Conservation (phyloP, 805 yeast genomes). For the Lipomyces yamanashiensis region DNA sequence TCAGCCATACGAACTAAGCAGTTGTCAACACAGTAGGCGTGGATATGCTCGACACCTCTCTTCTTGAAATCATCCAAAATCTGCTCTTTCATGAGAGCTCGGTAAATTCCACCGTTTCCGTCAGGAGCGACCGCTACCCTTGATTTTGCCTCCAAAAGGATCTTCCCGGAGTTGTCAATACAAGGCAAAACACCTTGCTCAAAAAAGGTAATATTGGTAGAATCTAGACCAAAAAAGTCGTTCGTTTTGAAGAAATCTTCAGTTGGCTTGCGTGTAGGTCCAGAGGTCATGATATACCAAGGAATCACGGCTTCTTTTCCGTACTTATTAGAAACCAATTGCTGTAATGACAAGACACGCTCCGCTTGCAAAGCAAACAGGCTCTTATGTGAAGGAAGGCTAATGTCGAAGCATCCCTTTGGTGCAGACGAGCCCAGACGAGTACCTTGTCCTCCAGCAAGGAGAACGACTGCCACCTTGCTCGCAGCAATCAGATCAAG, state of each 20-base stretch:
- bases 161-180: slow-evolving; percentile 70
- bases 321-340: slow-evolving; percentile 51
- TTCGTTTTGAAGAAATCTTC: slow-evolving; percentile 67
- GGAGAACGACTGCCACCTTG: slow-evolving; percentile 83
- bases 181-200: slow-evolving; percentile 97
- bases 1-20: slow-evolving; percentile 90
- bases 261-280: slow-evolving; percentile 78
- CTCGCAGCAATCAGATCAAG: slow-evolving; percentile 66
- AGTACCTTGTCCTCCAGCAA: slow-evolving; percentile 99
- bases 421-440: slow-evolving; percentile 88
- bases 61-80: slow-evolving; percentile 67
- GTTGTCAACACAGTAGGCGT: slow-evolving; percentile 97
- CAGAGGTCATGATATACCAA: slow-evolving; percentile 96
- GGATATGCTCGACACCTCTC: slow-evolving; percentile 83
- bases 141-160: slow-evolving; percentile 62
- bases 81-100: slow-evolving; percentile 69
- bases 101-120: slow-evolving; percentile 96
- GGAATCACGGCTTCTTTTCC: slow-evolving; percentile 51
- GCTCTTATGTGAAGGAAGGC: slow-evolving; percentile 80
- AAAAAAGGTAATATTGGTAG: slow-evolving; percentile 71
- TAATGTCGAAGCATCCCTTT: slow-evolving; percentile 91
- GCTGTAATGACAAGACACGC: slow-evolving; percentile 67
- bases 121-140: slow-evolving; percentile 86
- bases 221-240: slow-evolving; percentile 70
- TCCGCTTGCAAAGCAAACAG: slow-evolving; percentile 94